Conservation (phyloP, 352 stramenopile species). For the Phytopythium mirpurense region DNA sequence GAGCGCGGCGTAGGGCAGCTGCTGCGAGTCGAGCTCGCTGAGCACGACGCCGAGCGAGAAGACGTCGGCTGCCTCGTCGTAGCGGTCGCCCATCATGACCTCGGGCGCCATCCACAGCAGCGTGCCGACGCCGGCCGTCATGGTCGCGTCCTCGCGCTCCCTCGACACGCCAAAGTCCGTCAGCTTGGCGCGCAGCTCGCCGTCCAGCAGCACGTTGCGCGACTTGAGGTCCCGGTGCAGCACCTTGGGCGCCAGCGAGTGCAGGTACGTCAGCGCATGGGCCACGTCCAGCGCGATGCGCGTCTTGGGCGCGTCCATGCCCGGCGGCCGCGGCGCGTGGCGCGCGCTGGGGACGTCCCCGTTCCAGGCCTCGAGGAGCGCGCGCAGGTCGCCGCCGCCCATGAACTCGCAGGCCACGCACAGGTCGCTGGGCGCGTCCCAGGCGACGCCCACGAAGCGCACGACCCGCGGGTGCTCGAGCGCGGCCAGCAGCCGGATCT, state of each 20-base stretch:
- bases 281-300: conserved; percentile 24
- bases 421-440: conserved; percentile 39
- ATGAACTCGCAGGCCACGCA: conserved; percentile 39
- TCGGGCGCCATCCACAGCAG: conserved; percentile 42
- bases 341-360: too few relatives aligned
- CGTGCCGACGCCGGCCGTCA: conserved; percentile 31
- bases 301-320: conserved; percentile 33
- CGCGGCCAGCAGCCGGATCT: conserved; percentile 40
- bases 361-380: conserved; percentile 23
- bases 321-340: conserved; percentile 15
- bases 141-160: conserved; percentile 22
- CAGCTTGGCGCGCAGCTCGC: conserved; percentile 26
- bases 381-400: conserved; percentile 34
- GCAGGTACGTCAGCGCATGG: conserved; percentile 33
- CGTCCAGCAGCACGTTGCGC: conserved; percentile 42
- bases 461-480: conserved; percentile 40
- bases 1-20: conserved; percentile 17
- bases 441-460: conserved; percentile 38
- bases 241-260: conserved; percentile 31
- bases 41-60: conserved; percentile 48
- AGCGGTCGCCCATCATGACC: conserved; percentile 38
- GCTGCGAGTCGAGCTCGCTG: conserved; percentile 36
- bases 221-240: conserved; percentile 55
- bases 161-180: conserved; percentile 44
- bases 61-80: conserved; percentile 35